phyloP scores from a whole-genome alignment of 129 eudicot genomes.

The Lonicera japonica region DNA sequence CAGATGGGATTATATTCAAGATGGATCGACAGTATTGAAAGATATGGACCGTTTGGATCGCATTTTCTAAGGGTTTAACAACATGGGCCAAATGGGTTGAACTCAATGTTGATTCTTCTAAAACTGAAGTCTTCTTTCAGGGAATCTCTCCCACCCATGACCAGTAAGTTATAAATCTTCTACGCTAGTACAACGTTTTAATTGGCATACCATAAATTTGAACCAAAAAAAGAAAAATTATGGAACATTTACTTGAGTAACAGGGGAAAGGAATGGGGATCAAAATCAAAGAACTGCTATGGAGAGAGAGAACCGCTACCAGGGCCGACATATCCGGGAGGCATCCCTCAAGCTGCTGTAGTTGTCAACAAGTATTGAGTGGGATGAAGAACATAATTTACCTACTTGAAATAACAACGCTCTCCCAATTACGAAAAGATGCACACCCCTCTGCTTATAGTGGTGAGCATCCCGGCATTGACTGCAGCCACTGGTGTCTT shows the following conservation, averaged over 20 bases:
- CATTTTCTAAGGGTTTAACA: constrained; percentile 16
- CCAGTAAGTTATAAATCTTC: constrained; percentile 14
- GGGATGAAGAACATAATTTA: constrained; percentile 67
- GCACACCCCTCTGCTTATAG: constrained; percentile 72
- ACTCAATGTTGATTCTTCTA: constrained; percentile 11
- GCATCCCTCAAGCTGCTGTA: constrained; percentile 44
- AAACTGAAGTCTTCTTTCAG: constrained; percentile 24
- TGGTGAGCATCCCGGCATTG: constrained; percentile 46
- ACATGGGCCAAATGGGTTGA: constrained; percentile 27
- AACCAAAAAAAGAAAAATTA: no score
- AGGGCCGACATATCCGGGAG: constrained; percentile 63
- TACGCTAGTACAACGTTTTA: no score
- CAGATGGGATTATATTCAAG: constrained; percentile 25
- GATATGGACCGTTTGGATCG: constrained; percentile 26
- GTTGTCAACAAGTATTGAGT: constrained; percentile 71
- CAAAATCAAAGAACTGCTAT: constrained; percentile 54
- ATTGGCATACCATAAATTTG: no score
- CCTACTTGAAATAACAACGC: constrained; percentile 63
- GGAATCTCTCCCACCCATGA: constrained; percentile 20
- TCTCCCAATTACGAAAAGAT: constrained; percentile 80
- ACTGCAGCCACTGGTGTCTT: constrained; percentile 98
- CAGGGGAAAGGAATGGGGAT: constrained; percentile 86
- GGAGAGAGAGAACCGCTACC: constrained; percentile 56
- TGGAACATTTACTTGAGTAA: neutral
- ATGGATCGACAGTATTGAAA: constrained; percentile 10